Base-by-base conservation (phyloP, 345 rosid species). In the Aurinia saxatilis region DNA sequence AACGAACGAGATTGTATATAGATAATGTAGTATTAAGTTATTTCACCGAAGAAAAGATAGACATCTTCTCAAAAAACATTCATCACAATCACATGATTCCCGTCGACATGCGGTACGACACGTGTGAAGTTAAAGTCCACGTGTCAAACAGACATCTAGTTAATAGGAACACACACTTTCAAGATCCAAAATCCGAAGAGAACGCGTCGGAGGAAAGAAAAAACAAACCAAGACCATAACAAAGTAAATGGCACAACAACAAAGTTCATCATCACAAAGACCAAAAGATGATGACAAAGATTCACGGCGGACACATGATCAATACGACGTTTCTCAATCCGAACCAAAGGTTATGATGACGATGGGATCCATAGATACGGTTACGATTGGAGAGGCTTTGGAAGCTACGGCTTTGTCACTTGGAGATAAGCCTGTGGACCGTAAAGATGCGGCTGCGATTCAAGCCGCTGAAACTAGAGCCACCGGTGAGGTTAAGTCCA, bases 371-470 rank as follows among this genome's bases (percentile, higher is more conserved):
- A 40, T 25, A 1, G 72, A 67, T 8, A 68, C 72, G 8, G 50
- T 75, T 18, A 77, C 83, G 38, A 71, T 81, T 0, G 91, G 86
- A 2, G 88, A 82, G 57, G 86, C 83, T 13, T 54, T 81, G 44
- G 88, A 82, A 70, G 81, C 75, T 34, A 56, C 80, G 0, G 77
- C 83, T 52, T 51, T 70, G 3, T 50, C 78, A 0, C 70, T 69
- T 0, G 83, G 86, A 1, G 77, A 79, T 35, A 82, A 82, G 46
- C 78, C 78, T 5, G 77, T 85, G 9, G 86, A 82, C 33, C 74
- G 44, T 62, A 73, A 73, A n/a, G 86, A 79, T 39, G 83, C 84
- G 0, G 84, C 81, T 0, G 80, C 91, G 10, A 82, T 79, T 63
- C 77, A 62, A 57, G 83, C 82, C 11, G 84, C 83, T 7, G 80